A percentile compares a stretch with the other conserved stretches of the same genome.
Conservation (phyloP, 768 basidiomycete genomes). For the Mycena kentingensis region DNA sequence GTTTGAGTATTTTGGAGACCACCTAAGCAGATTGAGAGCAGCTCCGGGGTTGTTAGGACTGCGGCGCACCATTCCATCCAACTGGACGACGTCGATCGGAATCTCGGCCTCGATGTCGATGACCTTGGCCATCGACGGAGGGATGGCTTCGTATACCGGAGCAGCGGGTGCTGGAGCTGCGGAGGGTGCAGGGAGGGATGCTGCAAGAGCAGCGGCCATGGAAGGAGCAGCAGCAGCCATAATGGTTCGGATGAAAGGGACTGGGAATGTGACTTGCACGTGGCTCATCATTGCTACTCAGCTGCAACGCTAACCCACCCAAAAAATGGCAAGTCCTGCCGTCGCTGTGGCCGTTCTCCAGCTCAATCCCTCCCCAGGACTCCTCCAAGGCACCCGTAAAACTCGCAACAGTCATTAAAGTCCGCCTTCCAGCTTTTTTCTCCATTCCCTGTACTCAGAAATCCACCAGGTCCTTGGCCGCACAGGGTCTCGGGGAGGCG, state of each 20-base stretch:
- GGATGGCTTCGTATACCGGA: constrained; percentile 82
- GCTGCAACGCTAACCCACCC: too few relatives aligned
- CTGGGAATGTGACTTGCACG: too few relatives aligned
- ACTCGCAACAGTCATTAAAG: constrained; percentile 97
- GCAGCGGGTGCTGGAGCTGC: constrained; percentile 61
- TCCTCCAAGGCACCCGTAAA: constrained; percentile 92
- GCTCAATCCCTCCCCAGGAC: constrained; percentile 49
- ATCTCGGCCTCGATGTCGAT: constrained; percentile 94
- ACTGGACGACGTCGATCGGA: constrained; percentile 73
- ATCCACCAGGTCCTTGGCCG: constrained; percentile 85
- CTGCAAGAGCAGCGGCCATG: constrained; percentile 92
- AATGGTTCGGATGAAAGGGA: too few relatives aligned
- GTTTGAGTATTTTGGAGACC: constrained; percentile 92
- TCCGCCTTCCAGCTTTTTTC: constrained; percentile 32
- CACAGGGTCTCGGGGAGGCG: constrained; percentile 98
- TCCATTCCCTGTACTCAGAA: constrained; percentile 2
- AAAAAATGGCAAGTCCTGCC: too few relatives aligned
- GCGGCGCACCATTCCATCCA: constrained; percentile 75
- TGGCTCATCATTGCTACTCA: too few relatives aligned
- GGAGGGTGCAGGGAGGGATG: constrained; percentile 70
- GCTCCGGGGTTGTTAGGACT: background rate
- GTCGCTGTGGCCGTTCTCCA: too few relatives aligned
- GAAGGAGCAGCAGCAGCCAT: constrained; percentile 76
- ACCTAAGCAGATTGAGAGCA: constrained; percentile 52
- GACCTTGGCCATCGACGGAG: constrained; percentile 88